Evolutionary conservation across 345 rosid species (phyloP), one percentile per base, ranked within the genome.

Genomic region (Tarenaya hassleriana): DNA sequence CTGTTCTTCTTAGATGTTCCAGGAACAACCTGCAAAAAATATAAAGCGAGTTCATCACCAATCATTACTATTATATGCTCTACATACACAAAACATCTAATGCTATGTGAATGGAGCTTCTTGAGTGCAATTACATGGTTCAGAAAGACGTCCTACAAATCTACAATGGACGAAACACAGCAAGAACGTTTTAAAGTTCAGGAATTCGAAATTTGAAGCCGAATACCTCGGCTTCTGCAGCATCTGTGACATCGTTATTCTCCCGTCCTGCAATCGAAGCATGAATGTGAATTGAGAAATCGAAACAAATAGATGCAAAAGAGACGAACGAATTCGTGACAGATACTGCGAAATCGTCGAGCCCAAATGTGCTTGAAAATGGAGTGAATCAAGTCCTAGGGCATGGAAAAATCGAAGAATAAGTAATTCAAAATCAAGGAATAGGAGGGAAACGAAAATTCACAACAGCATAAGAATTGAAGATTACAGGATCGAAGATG

Each of bases 301-400:
- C 7, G 20, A 27, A 16, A 19, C 20, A 21, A 33, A 29, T 24
- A 10, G 10, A 14, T 21, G 47, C 18, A 66, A 54, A 15, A 40
- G 8, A n/a, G 58, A 7, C 14, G 0, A 7, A 45, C 15, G 32
- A 17, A 20, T 6, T 20, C 10, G 11, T 46, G n/a, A 31, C 16
- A 1, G 58, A 47, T 60, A 91, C 98, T 89, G 10, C 75, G 79
- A 52, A 77, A 74, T 67, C 71, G 71, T 61, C 69, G 77, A 47
- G 72, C 56, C 95, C 96, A 91, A 7, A 91, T 62, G 60, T 67
- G 77, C 75, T 91, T 87, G 85, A 84, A 87, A 53, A 91, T 84
- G 63, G 95, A 82, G 56, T 72, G 80, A 66, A 91, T 79, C 63
- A 91, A 63, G 66, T 70, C 92, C 98, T 91, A 57, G 24, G 64